These are phyloP conservation scores for Tylopilus rubrobrunneus DNA, from an alignment of 768 basidiomycete genomes.

Conservation along the genomic window DNA sequence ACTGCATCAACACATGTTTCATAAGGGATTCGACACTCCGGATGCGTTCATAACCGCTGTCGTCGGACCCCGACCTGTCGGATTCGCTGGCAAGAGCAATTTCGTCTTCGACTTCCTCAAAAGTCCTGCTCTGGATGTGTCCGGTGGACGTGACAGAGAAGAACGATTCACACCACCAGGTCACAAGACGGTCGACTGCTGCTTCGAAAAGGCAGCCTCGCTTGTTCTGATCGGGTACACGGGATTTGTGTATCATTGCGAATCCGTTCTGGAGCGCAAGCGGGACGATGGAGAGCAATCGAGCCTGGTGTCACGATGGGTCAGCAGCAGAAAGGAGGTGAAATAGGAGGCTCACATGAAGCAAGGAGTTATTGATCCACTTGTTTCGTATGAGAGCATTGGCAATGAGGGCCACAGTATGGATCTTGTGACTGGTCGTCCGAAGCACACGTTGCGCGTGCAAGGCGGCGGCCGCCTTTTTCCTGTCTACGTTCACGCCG, in stretches of 20 bases:
- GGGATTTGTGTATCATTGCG: slow-evolving; percentile 73
- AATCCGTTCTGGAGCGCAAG: slow-evolving; percentile 78
- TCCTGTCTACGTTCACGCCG: slow-evolving; percentile 38
- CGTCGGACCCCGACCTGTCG: slow-evolving; percentile 39
- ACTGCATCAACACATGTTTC: slow-evolving; percentile 83
- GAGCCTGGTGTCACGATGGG: slow-evolving; percentile 51
- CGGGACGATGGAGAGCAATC: slow-evolving; percentile 84
- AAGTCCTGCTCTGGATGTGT: slow-evolving; percentile 73
- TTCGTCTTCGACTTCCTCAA: slow-evolving; percentile 61
- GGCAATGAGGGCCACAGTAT: slow-evolving; percentile 76
- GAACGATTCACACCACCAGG: slow-evolving; percentile 82
- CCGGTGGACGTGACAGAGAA: slow-evolving; percentile 60
- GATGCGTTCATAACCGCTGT: slow-evolving; percentile 59
- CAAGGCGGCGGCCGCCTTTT: slow-evolving; percentile 38
- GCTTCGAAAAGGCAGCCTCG: slow-evolving; percentile 87
- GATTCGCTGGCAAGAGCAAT: slow-evolving; percentile 26
- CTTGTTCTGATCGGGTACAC: slow-evolving; percentile 72
- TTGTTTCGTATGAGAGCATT: slow-evolving; percentile 74
- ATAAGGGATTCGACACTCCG: slow-evolving; percentile 81
- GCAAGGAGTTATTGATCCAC: slow-evolving; percentile 77
- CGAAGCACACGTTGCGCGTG: slow-evolving; percentile 70
- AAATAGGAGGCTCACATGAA: slow-evolving; percentile 59
- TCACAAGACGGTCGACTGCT: slow-evolving; percentile 65
- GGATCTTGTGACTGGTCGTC: slow-evolving; percentile 84
- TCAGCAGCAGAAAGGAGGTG: neutral